Evolutionary conservation across 345 rosid species (phyloP), one percentile per base, ranked within the genome.

Genomic region (Acer campestre): DNA sequence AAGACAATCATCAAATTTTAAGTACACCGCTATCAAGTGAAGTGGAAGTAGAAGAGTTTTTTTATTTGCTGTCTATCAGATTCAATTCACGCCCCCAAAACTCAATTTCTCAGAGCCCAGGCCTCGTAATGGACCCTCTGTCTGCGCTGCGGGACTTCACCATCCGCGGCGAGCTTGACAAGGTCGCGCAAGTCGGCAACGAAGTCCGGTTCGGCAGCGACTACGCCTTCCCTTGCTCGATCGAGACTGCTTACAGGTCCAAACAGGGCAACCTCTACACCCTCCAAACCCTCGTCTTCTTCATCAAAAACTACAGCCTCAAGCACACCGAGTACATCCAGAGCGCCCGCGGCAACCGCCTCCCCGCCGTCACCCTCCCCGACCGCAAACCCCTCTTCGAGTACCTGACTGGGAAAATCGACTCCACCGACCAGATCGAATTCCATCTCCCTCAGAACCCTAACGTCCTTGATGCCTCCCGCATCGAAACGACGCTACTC

Each of bases 311-410:
- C 77, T 86, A 92, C 72, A 84, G 82, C 29, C 88, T 92, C 71
- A 92, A 90, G 86, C 92, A 82, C 87, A 88, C 97, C 13, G 95
- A 92, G 8, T 94, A 94, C 75, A 85, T 94, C 83, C 97, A 92
- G 78, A 80, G 79, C 77, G 85, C 94, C 20, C 90, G 84, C 61
- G 78, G 90, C 65, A 84, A 76, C 78, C 85, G 90, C 14, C 78
- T 92, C 75, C 94, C 97, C 31, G 68, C 95, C 59, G 91, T 96
- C 25, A 91, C 95, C 18, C 78, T 89, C 81, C 86, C 91, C 65
- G 98, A 96, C 82, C 92, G 97, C 65, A 94, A 96, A 66, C 97
- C 97, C 31, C 88, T 93, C 16, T 85, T 90, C 53, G 98, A 92
- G n/a, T 94, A 89, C 84, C 95, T 96, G 82, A 83, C 91, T 55